Base-by-base conservation (phyloP, 2,329 filamentous ascomycete species). In the Microcyclospora tardicrescens region DNA sequence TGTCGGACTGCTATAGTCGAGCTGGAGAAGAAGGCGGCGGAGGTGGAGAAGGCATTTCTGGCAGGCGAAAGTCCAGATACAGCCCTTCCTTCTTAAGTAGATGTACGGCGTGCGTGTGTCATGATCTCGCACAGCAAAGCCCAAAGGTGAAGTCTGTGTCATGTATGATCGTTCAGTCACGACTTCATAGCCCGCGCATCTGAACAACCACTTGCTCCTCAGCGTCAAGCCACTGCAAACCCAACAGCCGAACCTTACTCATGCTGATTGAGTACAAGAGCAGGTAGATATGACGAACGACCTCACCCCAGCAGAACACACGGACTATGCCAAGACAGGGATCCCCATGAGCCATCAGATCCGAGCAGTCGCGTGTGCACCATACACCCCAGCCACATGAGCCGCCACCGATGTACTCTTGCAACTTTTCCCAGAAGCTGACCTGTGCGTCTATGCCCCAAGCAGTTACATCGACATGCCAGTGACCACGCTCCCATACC, bases 251-350 rank as follows among this genome's bases (percentile, higher is more conserved):
- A 12, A 87, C 60, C 43, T 68, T 68, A 27, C 79, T 69, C 40
- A 73, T 68, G 49, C 79, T 89, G 0, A 77, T 81, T 11, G 86
- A 61, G 54, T 82, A 89, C 0, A 93, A 59, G 30, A 87, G 57
- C 3, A 91, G 60, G 57, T 85, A 93, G 28, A 84, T 68, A 51
- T 93, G 79, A 38, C 75, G 71, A 0, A 75, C 74, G 1, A 84
- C 64, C 44, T 79, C 72, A 0, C 82, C 86, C 79, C 83, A 94
- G 53, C 83, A 84, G 55, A 82, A 91, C 1, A 89, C 58, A 28
- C 76, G 71, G 2, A 93, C 56, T 1, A 33, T 36, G 12, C 47
- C 42, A 19, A 49, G 30, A 14, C 19, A 10, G 58, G 45, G 14
- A 59, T 48, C 30, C 5, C 8, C 19, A 24, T 24, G 19, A 24